Evolutionary conservation across 2,329 filamentous ascomycete genomes (phyloP), one percentile per base, ranked within the genome.

Genomic region (Colletotrichum tofieldiae): DNA sequence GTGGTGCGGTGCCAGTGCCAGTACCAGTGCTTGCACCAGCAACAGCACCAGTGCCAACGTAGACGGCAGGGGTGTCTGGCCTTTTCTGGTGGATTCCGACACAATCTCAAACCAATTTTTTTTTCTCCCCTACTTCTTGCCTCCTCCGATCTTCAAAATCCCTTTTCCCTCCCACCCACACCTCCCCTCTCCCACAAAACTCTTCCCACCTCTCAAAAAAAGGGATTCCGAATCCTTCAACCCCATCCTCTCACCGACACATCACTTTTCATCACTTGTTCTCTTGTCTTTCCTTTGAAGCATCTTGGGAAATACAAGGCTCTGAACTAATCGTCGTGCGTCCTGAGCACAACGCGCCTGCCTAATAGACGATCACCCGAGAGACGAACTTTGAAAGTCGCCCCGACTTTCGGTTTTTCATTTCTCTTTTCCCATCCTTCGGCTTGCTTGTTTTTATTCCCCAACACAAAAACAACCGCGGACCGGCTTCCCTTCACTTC

Each of bases 241-340:
- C 77, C 76, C 76, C 76, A 75, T 68, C 68, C 49, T 54, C 60
- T 64, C 61, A 71, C 47, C 43, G 45, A 69, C 64, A 65, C 56
- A 61, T 61, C 70, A 67, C 75, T 78, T 62, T 63, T 74, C 74
- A 72, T 72, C 73, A 74, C 59, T 70, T 73, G 81, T 81, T 82
- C 81, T 79, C 83, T 85, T 79, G 81, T 84, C 81, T 81, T 82
- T 85, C 81, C 83, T 85, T 85, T 84, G 82, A 84, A 84, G 81
- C 82, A 82, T 82, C 79, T 81, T 81, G 79, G 82, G 80, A 81
- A 77, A 77, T 78, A 69, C 69, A 71, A 69, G 70, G 61, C 67
- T 47, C 60, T 51, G 74, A 75, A 67, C 54, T 74, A 73, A 74
- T 73, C 62, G 60, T 63, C 41, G 72, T 75, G 72, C 73, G 64